Base-by-base conservation (phyloP, 2,329 filamentous ascomycete species). In the Sclerotinia sclerotiorum region DNA sequence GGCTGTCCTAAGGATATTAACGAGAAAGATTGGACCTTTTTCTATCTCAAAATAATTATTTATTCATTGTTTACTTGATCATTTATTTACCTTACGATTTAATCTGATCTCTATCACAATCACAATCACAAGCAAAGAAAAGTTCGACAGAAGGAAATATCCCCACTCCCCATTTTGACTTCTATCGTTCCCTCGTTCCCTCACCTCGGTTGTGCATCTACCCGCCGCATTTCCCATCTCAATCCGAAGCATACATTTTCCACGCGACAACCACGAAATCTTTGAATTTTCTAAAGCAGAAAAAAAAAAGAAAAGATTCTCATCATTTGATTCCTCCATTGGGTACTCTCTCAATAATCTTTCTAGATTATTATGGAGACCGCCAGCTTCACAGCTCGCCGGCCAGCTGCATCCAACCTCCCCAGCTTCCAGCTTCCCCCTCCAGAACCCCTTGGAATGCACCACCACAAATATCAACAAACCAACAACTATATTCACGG, bases 361-460 rank as follows among this genome's bases (percentile, higher is more conserved):
- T 72, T 61, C 71, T 74, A 67, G 67, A 58, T 35, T 27, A 73
- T 82, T 78, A 84, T 89, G 81, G 84, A 84, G 79, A 82, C 83
- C 75, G 83, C 85, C 74, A 90, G 89, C 81, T 88, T 93, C 78
- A 87, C 88, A 73, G 84, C 88, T 78, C 86, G 90, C 76, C 87
- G 90, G 79, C 86, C 88, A 76, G 89, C 89, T 76, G 87, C 90
- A 71, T 87, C 86, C 69, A 85, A 85, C 74, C 84, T 93, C 71
- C 89, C 90, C 69, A 85, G 81, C 73, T 91, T 92, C 77, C 87
- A 90, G 76, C 85, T 92, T 63, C 87, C 87, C 72, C 87, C 89
- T 66, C 87, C 88, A 73, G 84, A 85, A 63, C 73, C 73, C 81
- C 71, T 85, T 75, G 79, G 78, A 75, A 78, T 78, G 80, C 79